A percentile compares a stretch with the other conserved stretches of the same genome.
phyloP scores from a whole-genome alignment of 345 rosid species.

The Orychophragmus violaceus region DNA sequence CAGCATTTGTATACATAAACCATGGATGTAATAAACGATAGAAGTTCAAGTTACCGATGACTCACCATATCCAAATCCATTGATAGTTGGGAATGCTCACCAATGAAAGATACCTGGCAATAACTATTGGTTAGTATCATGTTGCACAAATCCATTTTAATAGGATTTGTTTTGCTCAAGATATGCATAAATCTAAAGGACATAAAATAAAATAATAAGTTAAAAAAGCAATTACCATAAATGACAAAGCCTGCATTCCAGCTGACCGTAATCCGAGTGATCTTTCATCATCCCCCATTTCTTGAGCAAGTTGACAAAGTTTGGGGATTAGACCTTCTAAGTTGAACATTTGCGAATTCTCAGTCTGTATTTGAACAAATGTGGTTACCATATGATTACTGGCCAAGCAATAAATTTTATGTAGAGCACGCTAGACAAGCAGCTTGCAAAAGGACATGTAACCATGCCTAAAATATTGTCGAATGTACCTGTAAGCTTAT shows the following conservation, averaged over 20 bases:
- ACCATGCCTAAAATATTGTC: conserved; percentile 14
- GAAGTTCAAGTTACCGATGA: conserved; percentile 6
- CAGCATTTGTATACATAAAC: background rate
- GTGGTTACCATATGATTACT: conserved; percentile 20
- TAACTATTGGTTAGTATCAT: conserved; percentile 19
- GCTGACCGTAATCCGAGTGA: conserved; percentile 57
- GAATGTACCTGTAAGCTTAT: conserved; percentile 65
- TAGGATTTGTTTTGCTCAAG: background rate
- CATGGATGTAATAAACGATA: background rate
- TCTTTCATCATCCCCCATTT: conserved; percentile 64
- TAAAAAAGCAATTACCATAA: conserved; percentile 48
- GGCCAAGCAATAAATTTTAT: background rate
- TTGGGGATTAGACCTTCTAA: conserved; percentile 91
- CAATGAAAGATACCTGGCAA: conserved; percentile 77
- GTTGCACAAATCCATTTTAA: background rate
- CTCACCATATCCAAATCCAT: conserved; percentile 86
- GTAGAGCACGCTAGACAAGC: background rate
- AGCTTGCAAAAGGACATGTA: background rate
- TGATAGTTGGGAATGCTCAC: conserved; percentile 78
- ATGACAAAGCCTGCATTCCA: conserved; percentile 73
- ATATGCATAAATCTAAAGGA: background rate
- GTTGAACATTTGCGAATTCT: conserved; percentile 74
- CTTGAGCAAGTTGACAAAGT: conserved; percentile 87
- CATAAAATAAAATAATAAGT: background rate
- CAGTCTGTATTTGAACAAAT: conserved; percentile 44